Evolutionary conservation across 495 filamentous ascomycete species (phyloP), one percentile per base, ranked within the genome.

Genomic region (Podospora fimiseda): DNA sequence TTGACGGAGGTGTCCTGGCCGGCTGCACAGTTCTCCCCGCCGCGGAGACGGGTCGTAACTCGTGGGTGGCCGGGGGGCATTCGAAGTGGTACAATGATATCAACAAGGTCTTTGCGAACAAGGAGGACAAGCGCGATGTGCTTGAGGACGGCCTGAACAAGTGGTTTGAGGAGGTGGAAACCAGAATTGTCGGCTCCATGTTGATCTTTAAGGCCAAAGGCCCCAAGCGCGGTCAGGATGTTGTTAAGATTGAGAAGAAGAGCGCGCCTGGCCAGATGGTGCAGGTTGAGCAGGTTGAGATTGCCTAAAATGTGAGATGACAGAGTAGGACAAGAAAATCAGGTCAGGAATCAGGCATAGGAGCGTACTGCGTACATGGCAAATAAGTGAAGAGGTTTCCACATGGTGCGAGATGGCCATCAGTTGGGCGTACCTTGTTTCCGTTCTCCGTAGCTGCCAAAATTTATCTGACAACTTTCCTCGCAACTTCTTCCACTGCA

Each of bases 121-220:
- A 54, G 52, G 39, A 49, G 3, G 62, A 67, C 49, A 55, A 7
- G 24, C 47, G 39, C 37, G 62, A 56, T 41, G 60, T 60, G n/a
- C 70, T 74, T 49, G 71, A 73, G 38, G 50, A 54, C 9, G 55
- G 45, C 2, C 49, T 79, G 53, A 53, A 67, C 15, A 48, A 36
- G 30, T 43, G 60, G 14, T 70, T 67, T 38, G 60, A 53, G 21
- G 60, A 65, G 19, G 67, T 70, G 4, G 58, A 70, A 42, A 60
- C 60, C 0, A 52, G 48, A 40, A 19, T 67, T 7, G 53, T 65
- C 36, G 65, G 65, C 9, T 57, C 46, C 15, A 45, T 60, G 53
- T 33, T 56, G 21, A n/a, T 46, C 14, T 60, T 50, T 33, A 20
- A 24, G n/a, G 53, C 48, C 27, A 44, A 9, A 37, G 42, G 43